These are phyloP conservation scores for Cercospora sp. DNA, from an alignment of 2,329 filamentous ascomycete species.

Conservation along the genomic window DNA sequence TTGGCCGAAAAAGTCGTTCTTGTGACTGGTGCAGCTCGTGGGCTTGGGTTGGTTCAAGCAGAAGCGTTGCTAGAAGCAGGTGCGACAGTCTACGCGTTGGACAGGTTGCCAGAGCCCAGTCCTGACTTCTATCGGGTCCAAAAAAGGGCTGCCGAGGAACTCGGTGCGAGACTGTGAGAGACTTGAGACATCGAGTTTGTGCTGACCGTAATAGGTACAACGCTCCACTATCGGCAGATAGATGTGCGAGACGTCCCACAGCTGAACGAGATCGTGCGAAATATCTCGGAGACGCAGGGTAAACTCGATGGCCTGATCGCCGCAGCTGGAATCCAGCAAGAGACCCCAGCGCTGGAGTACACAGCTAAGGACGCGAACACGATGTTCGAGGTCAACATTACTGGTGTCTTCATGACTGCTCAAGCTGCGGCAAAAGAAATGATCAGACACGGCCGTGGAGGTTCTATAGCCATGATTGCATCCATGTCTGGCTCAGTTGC, in stretches of 20 bases:
- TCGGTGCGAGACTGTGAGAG: constrained; percentile 45
- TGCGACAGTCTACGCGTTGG: constrained; percentile 68
- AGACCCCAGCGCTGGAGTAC: constrained; percentile 80
- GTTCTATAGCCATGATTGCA: constrained; percentile 63
- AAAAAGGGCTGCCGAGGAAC: constrained; percentile 61
- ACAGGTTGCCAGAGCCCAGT: constrained; percentile 60
- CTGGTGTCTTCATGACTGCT: constrained; percentile 63
- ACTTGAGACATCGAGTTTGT: neutral
- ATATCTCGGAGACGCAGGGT: constrained; percentile 69
- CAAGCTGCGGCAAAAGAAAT: constrained; percentile 65
- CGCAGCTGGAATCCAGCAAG: constrained; percentile 76
- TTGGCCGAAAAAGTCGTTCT: constrained; percentile 49
- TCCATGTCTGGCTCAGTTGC: constrained; percentile 64
- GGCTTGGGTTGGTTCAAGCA: constrained; percentile 71
- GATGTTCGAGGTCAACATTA: constrained; percentile 61
- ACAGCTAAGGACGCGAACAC: constrained; percentile 60
- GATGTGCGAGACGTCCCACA: constrained; percentile 73
- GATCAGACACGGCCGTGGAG: constrained; percentile 60
- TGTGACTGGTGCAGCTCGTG: constrained; percentile 49
- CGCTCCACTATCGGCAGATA: constrained; percentile 72
- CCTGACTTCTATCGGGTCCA: constrained; percentile 66
- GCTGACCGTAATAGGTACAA: constrained; percentile 45
- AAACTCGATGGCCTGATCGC: constrained; percentile 78
- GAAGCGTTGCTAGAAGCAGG: constrained; percentile 75
- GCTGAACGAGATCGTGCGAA: constrained; percentile 67